phyloP scores from a whole-genome alignment of 495 filamentous ascomycete genomes.

The Penicillium goetzii region DNA sequence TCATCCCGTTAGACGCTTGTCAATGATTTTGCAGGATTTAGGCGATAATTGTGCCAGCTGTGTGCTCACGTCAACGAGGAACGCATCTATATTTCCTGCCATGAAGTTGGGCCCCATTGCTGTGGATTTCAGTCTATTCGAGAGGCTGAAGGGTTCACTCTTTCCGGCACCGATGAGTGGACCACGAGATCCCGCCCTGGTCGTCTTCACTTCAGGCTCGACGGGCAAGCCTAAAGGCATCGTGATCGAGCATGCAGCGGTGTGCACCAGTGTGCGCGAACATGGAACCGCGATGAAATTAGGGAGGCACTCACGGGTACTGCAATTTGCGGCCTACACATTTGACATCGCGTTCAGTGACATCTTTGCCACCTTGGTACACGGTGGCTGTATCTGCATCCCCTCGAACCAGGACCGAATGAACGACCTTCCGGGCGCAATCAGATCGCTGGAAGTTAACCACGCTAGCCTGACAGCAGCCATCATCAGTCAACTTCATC shows the following conservation, averaged over 20 bases:
- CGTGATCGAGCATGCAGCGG: slow-evolving; percentile 41
- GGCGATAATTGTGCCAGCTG: not conserved
- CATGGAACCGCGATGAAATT: slow-evolving; percentile 9
- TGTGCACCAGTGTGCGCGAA: slow-evolving; percentile 22
- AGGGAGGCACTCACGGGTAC: slow-evolving; percentile 39
- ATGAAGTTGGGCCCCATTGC: not conserved
- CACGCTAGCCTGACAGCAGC: slow-evolving; percentile 34
- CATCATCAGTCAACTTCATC: slow-evolving; percentile 26
- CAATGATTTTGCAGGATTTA: not conserved
- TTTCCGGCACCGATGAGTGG: not conserved
- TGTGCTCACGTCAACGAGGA: not conserved
- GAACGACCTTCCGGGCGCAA: slow-evolving; percentile 29
- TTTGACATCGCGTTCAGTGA: slow-evolving; percentile 61
- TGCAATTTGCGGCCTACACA: slow-evolving; percentile 63
- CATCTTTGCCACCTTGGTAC: slow-evolving; percentile 54
- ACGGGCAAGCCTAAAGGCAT: slow-evolving; percentile 51
- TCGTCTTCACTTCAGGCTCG: slow-evolving; percentile 45
- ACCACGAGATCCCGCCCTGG: not conserved
- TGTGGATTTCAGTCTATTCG: not conserved
- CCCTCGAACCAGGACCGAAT: slow-evolving; percentile 38
- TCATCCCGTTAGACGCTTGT: slow-evolving; percentile 1
- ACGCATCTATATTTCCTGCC: not conserved
- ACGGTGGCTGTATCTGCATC: slow-evolving; percentile 44
- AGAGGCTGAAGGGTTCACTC: not conserved
- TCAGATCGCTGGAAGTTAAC: slow-evolving; percentile 26